Evolutionary conservation across 495 filamentous ascomycete species (phyloP).

Genomic region (Xylaria longipes): DNA sequence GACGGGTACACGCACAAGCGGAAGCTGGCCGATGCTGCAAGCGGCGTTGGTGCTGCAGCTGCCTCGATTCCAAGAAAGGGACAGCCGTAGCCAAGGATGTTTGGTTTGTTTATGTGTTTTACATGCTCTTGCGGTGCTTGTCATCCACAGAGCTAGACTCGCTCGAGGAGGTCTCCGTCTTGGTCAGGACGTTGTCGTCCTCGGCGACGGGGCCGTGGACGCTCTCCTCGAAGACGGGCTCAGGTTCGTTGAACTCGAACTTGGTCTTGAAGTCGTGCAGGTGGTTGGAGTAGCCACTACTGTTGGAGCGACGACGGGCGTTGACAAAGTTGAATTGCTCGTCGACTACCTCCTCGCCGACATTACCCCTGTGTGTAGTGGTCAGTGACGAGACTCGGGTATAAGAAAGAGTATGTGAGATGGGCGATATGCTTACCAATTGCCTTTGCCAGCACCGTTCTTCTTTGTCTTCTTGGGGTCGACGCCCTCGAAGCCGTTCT

Average conservation of each 20-base stretch:
- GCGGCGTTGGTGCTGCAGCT: conserved; percentile 4
- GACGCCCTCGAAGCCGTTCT: conserved; percentile 78
- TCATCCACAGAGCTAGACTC: conserved; percentile 48
- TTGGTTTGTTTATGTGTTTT: conserved; percentile 26
- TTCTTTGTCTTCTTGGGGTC: conserved; percentile 97
- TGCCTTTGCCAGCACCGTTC: conserved; percentile 89
- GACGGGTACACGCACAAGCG: conserved; percentile 25
- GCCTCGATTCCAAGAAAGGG: background rate
- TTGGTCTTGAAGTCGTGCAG: conserved; percentile 98
- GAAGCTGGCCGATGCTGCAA: conserved; percentile 8
- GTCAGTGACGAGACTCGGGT: background rate
- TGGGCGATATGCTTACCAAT: conserved; percentile 70
- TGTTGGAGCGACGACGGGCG: conserved; percentile 90
- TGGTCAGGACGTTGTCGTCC: conserved; percentile 54
- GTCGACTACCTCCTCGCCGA: conserved; percentile 83
- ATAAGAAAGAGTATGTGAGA: background rate
- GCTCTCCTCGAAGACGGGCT: conserved; percentile 88
- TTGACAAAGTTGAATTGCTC: conserved; percentile 81
- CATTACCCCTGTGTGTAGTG: conserved; percentile 69
- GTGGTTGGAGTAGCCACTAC: conserved; percentile 84
- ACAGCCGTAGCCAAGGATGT: background rate
- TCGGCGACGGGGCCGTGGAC: conserved; percentile 64
- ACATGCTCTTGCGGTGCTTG: conserved; percentile 42
- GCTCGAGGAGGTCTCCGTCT: conserved; percentile 60
- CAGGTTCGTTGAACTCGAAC: conserved; percentile 84